A percentile compares a stretch with the other conserved stretches of the same genome.
These are phyloP conservation scores for Rhynchosporium agropyri DNA, from an alignment of 2,329 filamentous ascomycete species.

Conservation along the genomic window DNA sequence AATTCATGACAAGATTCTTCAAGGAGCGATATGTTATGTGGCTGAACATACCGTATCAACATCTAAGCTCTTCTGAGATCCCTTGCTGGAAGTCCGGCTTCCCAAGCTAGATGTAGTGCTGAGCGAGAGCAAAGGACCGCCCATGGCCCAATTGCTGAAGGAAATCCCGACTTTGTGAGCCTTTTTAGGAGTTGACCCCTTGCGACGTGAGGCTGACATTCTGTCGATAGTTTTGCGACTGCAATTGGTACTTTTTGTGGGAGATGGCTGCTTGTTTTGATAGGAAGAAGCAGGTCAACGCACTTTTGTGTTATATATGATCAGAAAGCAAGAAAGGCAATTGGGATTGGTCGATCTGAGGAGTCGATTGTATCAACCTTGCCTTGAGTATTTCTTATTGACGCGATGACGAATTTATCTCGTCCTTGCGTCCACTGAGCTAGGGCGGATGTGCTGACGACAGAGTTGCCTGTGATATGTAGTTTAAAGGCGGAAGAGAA, in stretches of 20 bases:
- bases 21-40: not conserved
- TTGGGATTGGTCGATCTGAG: not conserved
- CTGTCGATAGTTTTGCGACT: not conserved
- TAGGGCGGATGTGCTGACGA: too few species aligned
- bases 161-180: conserved; percentile 34
- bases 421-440: too few species aligned
- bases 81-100: conserved; percentile 7
- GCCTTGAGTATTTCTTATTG: too few species aligned
- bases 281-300: not conserved
- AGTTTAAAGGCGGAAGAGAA: too few species aligned
- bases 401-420: too few species aligned
- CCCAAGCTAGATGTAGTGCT: conserved; percentile 12
- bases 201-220: conserved; percentile 9
- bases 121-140: conserved; percentile 34
- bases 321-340: not conserved
- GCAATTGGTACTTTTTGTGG: not conserved
- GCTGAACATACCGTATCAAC: not conserved
- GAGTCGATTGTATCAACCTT: too few species aligned
- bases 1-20: too few species aligned
- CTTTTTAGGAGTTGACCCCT: conserved; percentile 19
- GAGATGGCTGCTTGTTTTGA: not conserved
- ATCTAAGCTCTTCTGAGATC: conserved; percentile 1
- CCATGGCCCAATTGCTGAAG: conserved; percentile 40
- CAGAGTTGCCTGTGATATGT: too few species aligned
- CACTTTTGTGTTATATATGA: not conserved